These are phyloP conservation scores for Dysphania ambrosioides DNA, from an alignment of 148 eudicot genomes.

Conservation along the genomic window DNA sequence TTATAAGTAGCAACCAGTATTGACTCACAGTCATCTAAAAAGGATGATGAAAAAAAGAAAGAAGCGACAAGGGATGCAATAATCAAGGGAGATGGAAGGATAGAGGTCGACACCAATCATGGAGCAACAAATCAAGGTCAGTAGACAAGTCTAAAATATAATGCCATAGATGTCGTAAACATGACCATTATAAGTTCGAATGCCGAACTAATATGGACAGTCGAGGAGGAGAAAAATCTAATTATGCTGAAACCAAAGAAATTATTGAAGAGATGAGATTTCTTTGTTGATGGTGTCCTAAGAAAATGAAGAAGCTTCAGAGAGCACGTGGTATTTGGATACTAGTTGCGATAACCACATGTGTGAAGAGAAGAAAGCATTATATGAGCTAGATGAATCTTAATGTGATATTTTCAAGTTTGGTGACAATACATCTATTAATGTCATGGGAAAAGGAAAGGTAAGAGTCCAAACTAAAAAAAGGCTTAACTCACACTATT, in stretches of 20 bases:
- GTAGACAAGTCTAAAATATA: slow-evolving; percentile 11
- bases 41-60: not conserved
- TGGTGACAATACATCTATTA: slow-evolving; percentile 18
- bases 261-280: no score
- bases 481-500: not conserved
- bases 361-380: slow-evolving; percentile 16
- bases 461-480: slow-evolving; percentile 2
- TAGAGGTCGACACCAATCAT: slow-evolving; percentile 18
- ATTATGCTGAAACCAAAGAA: slow-evolving; percentile 23
- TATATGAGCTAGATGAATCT: slow-evolving; percentile 18
- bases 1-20: not conserved
- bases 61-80: slow-evolving; percentile 13
- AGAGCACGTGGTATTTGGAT: slow-evolving; percentile 27
- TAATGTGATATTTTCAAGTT: slow-evolving; percentile 17
- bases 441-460: slow-evolving; percentile 22
- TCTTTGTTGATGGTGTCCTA: no score
- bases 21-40: not conserved
- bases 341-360: slow-evolving; percentile 18
- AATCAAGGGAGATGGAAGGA: slow-evolving; percentile 13
- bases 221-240: not conserved
- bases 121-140: slow-evolving; percentile 15
- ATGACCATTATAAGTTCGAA: slow-evolving; percentile 24
- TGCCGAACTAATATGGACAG: slow-evolving; percentile 10
- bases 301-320: no score
- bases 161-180: slow-evolving; percentile 12